Evolutionary conservation across 1,284 basidiomycete genomes (phyloP).

Genomic region (Mrakiaceae sp.): DNA sequence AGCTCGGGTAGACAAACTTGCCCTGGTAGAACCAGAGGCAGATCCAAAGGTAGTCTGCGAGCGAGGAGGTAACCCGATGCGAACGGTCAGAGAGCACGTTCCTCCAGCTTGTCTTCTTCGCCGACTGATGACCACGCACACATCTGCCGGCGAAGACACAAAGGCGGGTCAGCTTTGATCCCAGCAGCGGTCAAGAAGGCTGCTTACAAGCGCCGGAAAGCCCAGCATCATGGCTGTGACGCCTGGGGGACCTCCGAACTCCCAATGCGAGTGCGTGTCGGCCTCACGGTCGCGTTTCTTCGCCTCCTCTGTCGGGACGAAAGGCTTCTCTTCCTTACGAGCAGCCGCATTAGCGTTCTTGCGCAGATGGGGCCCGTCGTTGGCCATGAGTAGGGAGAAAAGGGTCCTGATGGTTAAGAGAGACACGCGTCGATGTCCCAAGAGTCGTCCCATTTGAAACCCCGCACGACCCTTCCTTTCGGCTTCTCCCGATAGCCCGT

Average conservation of each 20-base stretch:
- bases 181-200: neutral
- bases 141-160: too few relatives aligned
- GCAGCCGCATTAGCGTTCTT: neutral
- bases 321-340: neutral
- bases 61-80: neutral
- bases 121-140: too few relatives aligned
- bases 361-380: neutral
- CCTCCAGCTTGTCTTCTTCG: too few relatives aligned
- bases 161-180: neutral
- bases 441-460: too few relatives aligned
- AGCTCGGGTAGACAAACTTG: conserved; percentile 61
- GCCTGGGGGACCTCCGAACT: conserved; percentile 91
- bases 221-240: conserved; percentile 87
- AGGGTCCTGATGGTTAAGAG: too few relatives aligned
- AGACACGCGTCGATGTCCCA: too few relatives aligned
- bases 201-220: conserved; percentile 53
- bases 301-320: conserved; percentile 1
- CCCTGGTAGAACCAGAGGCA: conserved; percentile 96
- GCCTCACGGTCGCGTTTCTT: neutral
- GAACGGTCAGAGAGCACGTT: neutral
- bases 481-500: too few relatives aligned
- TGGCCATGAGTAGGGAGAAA: neutral
- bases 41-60: conserved; percentile 93
- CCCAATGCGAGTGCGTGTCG: conserved; percentile 44
- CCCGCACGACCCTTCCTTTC: too few relatives aligned